Base-by-base conservation (phyloP, 2,329 filamentous ascomycete species). In the Aspergillus arachidicola region DNA sequence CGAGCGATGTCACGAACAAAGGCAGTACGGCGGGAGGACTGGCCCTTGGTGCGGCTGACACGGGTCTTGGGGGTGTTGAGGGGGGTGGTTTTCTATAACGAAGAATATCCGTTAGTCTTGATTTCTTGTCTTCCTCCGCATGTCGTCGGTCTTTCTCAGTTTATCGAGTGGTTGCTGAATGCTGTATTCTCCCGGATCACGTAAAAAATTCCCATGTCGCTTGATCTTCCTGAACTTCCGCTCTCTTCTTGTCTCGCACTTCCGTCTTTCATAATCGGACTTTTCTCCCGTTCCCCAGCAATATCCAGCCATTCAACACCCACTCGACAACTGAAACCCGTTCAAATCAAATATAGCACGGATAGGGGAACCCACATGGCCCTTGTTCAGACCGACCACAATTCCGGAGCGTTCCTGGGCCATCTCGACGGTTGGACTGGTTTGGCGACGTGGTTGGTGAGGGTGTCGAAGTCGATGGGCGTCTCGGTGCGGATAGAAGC, bases 1-100 rank as follows among this genome's bases (percentile, higher is more conserved):
- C 96, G 96, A 83, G 97, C 93, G 81, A 99, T 91, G 80, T 97
- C 94, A 76, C 95, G 89, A 75, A 98, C 94, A 85, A 99, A 98
- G 76, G 91, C 89, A 76, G 95, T 98, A 79, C 94, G 90, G 90
- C 96, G 97, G 86, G 92, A 96, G 79, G 96, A 86, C 85, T 95
- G 92, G 76, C 95, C 95, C 89, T 97, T 98, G 86, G 89, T 94
- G 76, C 90, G 86, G 79, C 89, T 92, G 77, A 94, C 87, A 77
- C 90, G 88, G 78, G 88, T 87, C 87, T 93, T 94, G 81, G 84
- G 82, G 78, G 91, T 89, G 73, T 79, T 73, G 79, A 92, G 88
- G 75, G 89, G 80, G 75, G 91, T 93, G 83, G 91, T 93, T 88
- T 94, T 94, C 90, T 94, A 83, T 82, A 83, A 67, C 14, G 23